Percentiles rank a stretch among this genome's conserved stretches.
phyloP scores from a whole-genome alignment of 2,329 filamentous ascomycete species.

The Zelopaecilomyces penicillatus region DNA sequence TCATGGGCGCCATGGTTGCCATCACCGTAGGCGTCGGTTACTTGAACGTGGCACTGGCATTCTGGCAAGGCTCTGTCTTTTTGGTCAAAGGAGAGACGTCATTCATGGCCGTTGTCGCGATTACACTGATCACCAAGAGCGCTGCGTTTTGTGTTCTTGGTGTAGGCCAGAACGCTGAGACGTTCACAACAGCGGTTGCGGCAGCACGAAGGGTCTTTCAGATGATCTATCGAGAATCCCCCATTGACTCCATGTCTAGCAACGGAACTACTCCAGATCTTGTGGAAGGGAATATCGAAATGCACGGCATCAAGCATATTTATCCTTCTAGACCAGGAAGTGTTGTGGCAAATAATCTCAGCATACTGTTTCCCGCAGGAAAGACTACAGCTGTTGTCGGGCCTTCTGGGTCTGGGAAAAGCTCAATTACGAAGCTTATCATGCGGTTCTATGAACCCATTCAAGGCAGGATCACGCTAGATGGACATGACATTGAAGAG shows the following conservation, averaged over 20 bases:
- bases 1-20: constrained; percentile 23
- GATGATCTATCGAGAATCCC: background rate
- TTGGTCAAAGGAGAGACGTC: constrained; percentile 1
- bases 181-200: background rate
- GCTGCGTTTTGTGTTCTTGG: background rate
- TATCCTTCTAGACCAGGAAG: constrained; percentile 55
- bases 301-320: constrained; percentile 53
- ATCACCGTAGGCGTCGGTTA: constrained; percentile 10
- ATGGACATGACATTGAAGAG: constrained; percentile 26
- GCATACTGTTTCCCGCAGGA: constrained; percentile 45
- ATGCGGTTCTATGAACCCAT: constrained; percentile 52
- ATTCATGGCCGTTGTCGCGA: background rate
- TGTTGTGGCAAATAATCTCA: constrained; percentile 47
- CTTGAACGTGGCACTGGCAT: constrained; percentile 2
- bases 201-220: background rate
- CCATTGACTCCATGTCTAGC: background rate
- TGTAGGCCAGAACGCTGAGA: background rate
- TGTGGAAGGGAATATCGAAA: constrained; percentile 25
- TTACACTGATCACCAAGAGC: background rate
- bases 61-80: background rate
- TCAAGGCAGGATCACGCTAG: constrained; percentile 29
- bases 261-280: background rate
- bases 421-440: constrained; percentile 57
- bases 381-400: constrained; percentile 65
- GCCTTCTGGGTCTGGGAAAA: constrained; percentile 60